Conservation (phyloP, 1,284 basidiomycete species). For the Sutorius eximius region DNA sequence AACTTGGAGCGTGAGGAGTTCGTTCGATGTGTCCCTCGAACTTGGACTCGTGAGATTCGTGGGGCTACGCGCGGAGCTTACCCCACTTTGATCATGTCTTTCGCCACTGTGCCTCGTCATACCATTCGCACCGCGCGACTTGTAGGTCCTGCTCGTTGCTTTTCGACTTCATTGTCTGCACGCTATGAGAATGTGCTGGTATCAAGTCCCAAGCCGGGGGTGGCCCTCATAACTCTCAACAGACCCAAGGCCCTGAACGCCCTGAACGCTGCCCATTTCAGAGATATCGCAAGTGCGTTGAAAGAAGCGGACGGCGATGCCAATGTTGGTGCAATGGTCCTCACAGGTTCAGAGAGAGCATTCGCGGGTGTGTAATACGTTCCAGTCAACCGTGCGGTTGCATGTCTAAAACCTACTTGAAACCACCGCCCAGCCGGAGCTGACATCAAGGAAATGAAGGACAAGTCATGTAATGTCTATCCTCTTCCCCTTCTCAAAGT, state of each 20-base stretch:
- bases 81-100: slow-evolving; percentile 15
- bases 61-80: not conserved
- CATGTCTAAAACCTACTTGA: not conserved
- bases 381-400: slow-evolving; percentile 2
- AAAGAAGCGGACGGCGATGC: slow-evolving; percentile 73
- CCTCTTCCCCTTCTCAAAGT: not conserved
- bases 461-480: slow-evolving; percentile 73
- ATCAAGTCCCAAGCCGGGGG: slow-evolving; percentile 70
- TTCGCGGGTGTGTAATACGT: slow-evolving; percentile 73
- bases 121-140: slow-evolving; percentile 4
- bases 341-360: slow-evolving; percentile 92
- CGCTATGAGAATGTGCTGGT: slow-evolving; percentile 74
- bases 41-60: not conserved
- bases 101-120: slow-evolving; percentile 2
- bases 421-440: slow-evolving; percentile 61
- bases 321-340: slow-evolving; percentile 79
- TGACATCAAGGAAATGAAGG: slow-evolving; percentile 93
- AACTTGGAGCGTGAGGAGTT: not conserved
- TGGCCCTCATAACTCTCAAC: slow-evolving; percentile 91
- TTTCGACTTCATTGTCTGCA: slow-evolving; percentile 22
- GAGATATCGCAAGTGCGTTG: slow-evolving; percentile 77
- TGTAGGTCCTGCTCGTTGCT: slow-evolving; percentile 13
- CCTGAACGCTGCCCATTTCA: slow-evolving; percentile 77
- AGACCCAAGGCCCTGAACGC: slow-evolving; percentile 96
- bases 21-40: not conserved